Conservation (phyloP, 108 stramenopile species). For the Nitzschia sp. region DNA sequence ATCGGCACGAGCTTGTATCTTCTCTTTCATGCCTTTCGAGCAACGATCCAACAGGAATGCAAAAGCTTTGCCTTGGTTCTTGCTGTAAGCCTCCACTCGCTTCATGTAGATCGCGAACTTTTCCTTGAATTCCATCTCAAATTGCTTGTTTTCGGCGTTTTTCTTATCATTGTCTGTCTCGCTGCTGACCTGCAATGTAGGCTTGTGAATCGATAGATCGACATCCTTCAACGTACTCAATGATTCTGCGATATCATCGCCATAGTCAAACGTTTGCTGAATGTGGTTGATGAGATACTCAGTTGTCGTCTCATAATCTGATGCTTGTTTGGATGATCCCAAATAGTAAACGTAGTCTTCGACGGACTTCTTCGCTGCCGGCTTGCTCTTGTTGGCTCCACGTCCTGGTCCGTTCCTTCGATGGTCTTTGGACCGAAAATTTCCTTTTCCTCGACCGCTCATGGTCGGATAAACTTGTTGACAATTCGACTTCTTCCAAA, state of each 20-base stretch:
- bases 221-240: not conserved
- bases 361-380: not conserved
- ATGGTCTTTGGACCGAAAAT: not conserved
- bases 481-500: not conserved
- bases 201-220: not conserved
- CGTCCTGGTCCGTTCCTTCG: not conserved
- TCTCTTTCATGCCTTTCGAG: not conserved
- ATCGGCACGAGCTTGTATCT: not conserved
- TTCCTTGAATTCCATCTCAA: slow-evolving; percentile 5
- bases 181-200: not conserved
- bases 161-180: not conserved
- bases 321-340: not conserved
- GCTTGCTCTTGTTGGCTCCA: not conserved
- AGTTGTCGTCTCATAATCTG: slow-evolving; percentile 7
- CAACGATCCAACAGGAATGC: slow-evolving; percentile 1
- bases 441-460: not conserved
- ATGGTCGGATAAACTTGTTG: not conserved
- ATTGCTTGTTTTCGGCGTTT: slow-evolving; percentile 4
- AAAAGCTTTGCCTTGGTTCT: not conserved
- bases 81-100: not conserved
- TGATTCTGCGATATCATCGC: not conserved
- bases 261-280: not conserved
- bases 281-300: slow-evolving; percentile 20
- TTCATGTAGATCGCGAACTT: not conserved
- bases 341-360: slow-evolving; percentile 1